phyloP scores from a whole-genome alignment of 257 asterid species.

The Verbena officinalis region DNA sequence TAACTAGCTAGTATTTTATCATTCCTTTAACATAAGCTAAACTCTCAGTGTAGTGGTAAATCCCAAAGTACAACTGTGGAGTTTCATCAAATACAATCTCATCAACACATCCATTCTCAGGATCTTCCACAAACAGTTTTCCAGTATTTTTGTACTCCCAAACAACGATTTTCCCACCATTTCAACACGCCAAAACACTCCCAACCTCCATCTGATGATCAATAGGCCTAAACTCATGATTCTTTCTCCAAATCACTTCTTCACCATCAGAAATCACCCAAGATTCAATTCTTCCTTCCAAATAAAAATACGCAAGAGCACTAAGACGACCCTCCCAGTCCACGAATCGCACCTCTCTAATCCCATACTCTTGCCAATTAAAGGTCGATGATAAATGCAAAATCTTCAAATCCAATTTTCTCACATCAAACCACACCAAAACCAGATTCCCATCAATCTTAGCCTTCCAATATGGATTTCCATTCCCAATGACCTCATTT shows the following conservation, averaged over 20 bases:
- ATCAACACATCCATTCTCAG: not conserved
- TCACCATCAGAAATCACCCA: constrained; percentile 9
- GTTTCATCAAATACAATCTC: not conserved
- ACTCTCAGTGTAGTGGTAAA: not conserved
- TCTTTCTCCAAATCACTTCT: not conserved
- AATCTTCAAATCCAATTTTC: not conserved
- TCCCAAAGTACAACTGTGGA: not conserved
- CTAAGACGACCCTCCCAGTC: constrained; percentile 2
- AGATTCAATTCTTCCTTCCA: not conserved
- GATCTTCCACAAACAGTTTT: constrained; percentile 1
- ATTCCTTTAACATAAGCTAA: not conserved
- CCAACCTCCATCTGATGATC: not conserved
- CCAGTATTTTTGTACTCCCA: not conserved
- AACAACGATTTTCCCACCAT: constrained; percentile 2
- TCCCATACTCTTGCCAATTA: not conserved
- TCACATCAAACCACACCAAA: constrained; percentile 13
- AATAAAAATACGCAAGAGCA: not conserved
- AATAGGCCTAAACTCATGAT: not conserved
- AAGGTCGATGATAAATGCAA: not conserved
- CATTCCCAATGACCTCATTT: not conserved
- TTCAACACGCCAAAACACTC: not conserved
- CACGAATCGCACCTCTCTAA: not conserved
- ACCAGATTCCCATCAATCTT: not conserved
- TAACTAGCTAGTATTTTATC: too few species aligned
- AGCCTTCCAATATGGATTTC: constrained; percentile 21